These are phyloP conservation scores for Manihot esculenta DNA, from an alignment of 441 rosid species.

Conservation along the genomic window DNA sequence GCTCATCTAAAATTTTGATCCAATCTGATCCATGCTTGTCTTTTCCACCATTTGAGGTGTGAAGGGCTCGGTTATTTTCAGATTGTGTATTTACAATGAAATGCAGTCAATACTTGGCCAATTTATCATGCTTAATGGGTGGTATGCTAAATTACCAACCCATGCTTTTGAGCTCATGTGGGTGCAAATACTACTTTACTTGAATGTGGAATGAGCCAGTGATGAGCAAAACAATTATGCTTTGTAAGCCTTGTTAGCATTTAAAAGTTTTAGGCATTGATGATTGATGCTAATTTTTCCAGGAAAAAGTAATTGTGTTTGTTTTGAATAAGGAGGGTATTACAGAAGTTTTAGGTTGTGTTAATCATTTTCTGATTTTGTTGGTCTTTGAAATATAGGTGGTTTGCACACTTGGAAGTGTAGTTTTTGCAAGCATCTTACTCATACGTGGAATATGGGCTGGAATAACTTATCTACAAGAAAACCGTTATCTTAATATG, in stretches of 20 bases:
- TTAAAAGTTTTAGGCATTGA: not conserved
- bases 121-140: not conserved
- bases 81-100: not conserved
- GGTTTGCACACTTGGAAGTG: conserved; percentile 83
- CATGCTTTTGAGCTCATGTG: not conserved
- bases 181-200: not conserved
- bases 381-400: conserved; percentile 43
- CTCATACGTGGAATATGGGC: conserved; percentile 79
- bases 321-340: not conserved
- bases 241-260: not conserved
- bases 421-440: conserved; percentile 81
- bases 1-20: not conserved
- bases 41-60: not conserved
- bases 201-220: not conserved
- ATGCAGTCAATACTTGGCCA: not conserved
- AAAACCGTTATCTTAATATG: conserved; percentile 42
- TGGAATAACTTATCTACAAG: conserved; percentile 67
- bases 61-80: not conserved
- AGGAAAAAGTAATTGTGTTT: not conserved
- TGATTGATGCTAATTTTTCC: not conserved
- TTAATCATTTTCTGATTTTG: not conserved
- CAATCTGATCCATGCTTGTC: not conserved
- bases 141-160: not conserved
- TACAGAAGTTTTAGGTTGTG: not conserved
- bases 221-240: not conserved